These are phyloP conservation scores for Blechomonas ayalai DNA, from an alignment of 208 protist genomes.

Conservation along the genomic window DNA sequence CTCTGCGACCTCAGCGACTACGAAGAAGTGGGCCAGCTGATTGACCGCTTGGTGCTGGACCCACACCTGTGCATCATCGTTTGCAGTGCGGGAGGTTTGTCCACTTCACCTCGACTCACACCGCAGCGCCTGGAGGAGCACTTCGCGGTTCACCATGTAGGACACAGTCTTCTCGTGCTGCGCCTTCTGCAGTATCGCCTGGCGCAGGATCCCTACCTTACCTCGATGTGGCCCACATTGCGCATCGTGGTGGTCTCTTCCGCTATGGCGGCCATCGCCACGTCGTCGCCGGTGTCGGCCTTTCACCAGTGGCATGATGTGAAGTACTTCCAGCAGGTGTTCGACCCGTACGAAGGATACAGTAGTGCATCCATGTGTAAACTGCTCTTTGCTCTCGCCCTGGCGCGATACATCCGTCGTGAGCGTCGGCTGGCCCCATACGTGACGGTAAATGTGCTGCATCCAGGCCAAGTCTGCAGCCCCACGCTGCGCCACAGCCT, in stretches of 20 bases:
- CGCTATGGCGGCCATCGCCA: constrained; percentile 21
- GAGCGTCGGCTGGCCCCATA: constrained; percentile 30
- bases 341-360: constrained; percentile 35
- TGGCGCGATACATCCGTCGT: constrained; percentile 31
- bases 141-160: constrained; percentile 48
- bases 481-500: constrained; percentile 24
- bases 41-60: constrained; percentile 25
- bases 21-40: constrained; percentile 29
- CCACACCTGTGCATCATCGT: constrained; percentile 44
- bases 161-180: constrained; percentile 50
- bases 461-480: constrained; percentile 43
- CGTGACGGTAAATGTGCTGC: constrained; percentile 40
- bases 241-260: constrained; percentile 50
- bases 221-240: constrained; percentile 14
- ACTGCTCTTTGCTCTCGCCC: constrained; percentile 54
- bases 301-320: constrained; percentile 20
- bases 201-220: constrained; percentile 1
- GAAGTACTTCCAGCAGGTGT: constrained; percentile 8
- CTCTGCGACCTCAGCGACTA: constrained; percentile 59
- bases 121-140: constrained; percentile 47
- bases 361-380: constrained; percentile 58
- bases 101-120: constrained; percentile 22
- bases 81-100: constrained; percentile 37
- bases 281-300: constrained; percentile 16
- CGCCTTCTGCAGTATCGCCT: constrained; percentile 35